These are phyloP conservation scores for Fraxinus anomala DNA, from an alignment of 257 asterid genomes.

Conservation along the genomic window DNA sequence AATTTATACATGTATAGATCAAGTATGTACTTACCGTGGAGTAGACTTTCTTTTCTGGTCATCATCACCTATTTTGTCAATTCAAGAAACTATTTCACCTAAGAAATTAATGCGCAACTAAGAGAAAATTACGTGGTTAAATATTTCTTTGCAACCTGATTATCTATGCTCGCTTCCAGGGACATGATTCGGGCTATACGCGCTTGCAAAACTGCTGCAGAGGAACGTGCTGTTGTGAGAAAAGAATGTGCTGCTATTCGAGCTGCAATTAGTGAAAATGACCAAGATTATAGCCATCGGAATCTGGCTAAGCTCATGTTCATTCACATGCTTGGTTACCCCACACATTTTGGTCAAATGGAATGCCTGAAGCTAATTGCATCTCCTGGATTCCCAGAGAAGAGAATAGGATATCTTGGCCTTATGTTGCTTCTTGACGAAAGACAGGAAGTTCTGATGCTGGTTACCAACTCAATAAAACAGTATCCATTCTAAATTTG, in stretches of 20 bases:
- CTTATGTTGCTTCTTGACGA: conserved; percentile 98
- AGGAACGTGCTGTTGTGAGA: conserved; percentile 95
- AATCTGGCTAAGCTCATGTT: conserved; percentile 99
- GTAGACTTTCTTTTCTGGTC: background rate
- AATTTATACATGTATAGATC: background rate
- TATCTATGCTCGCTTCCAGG: conserved; percentile 47
- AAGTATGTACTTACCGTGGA: background rate
- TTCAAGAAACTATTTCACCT: background rate
- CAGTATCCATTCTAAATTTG: conserved; percentile 64
- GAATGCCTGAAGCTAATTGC: conserved; percentile 96
- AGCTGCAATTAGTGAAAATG: conserved; percentile 89
- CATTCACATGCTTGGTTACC: conserved; percentile 99
- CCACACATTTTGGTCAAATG: conserved; percentile 99
- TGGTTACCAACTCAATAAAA: conserved; percentile 96
- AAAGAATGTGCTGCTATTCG: conserved; percentile 99
- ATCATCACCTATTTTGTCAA: background rate
- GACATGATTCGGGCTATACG: conserved; percentile 99
- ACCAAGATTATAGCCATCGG: conserved; percentile 88
- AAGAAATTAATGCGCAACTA: conserved; percentile 13
- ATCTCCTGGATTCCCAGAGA: conserved; percentile 96
- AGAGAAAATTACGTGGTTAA: conserved; percentile 14
- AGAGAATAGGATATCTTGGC: conserved; percentile 98
- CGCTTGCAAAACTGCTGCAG: conserved; percentile 98
- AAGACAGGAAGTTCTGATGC: conserved; percentile 99
- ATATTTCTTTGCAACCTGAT: background rate